These are phyloP conservation scores for Albizia julibrissin DNA, from an alignment of 306 rosid species.

Conservation along the genomic window DNA sequence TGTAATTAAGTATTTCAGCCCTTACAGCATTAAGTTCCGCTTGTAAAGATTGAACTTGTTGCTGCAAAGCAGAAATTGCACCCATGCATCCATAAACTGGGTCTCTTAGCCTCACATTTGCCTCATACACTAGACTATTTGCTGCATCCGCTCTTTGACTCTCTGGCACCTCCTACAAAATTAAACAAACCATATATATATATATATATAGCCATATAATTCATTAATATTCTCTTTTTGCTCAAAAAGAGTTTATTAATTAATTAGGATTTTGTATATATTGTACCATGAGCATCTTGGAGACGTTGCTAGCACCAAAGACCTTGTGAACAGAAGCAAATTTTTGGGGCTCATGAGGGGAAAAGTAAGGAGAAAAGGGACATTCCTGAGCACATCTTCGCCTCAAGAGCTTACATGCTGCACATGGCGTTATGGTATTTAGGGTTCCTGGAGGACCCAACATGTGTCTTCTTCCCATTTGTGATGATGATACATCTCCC, in stretches of 20 bases:
- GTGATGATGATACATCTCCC: conserved; percentile 59
- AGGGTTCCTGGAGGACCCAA: conserved; percentile 85
- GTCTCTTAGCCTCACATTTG: conserved; percentile 94
- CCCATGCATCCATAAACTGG: conserved; percentile 99
- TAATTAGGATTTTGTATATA: too few species aligned
- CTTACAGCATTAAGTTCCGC: conserved; percentile 81
- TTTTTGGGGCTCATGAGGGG: conserved; percentile 95
- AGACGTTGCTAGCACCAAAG: conserved; percentile 97
- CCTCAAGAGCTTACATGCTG: conserved; percentile 92
- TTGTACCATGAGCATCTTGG: conserved; percentile 87
- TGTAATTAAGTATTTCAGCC: conserved; percentile 79
- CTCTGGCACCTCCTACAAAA: conserved; percentile 78
- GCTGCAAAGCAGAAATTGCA: conserved; percentile 90
- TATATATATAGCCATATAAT: neutral
- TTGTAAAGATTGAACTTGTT: conserved; percentile 83
- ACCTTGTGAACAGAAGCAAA: conserved; percentile 98
- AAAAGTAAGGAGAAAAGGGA: conserved; percentile 95
- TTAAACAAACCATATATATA: neutral
- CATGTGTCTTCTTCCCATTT: conserved; percentile 82
- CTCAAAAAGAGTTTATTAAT: neutral
- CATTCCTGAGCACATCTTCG: conserved; percentile 96
- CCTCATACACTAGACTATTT: conserved; percentile 92
- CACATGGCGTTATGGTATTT: conserved; percentile 93
- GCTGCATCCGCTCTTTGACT: conserved; percentile 89
- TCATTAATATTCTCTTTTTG: neutral